phyloP scores from a whole-genome alignment of 805 yeast genomes.

The Lachancea sp. region DNA sequence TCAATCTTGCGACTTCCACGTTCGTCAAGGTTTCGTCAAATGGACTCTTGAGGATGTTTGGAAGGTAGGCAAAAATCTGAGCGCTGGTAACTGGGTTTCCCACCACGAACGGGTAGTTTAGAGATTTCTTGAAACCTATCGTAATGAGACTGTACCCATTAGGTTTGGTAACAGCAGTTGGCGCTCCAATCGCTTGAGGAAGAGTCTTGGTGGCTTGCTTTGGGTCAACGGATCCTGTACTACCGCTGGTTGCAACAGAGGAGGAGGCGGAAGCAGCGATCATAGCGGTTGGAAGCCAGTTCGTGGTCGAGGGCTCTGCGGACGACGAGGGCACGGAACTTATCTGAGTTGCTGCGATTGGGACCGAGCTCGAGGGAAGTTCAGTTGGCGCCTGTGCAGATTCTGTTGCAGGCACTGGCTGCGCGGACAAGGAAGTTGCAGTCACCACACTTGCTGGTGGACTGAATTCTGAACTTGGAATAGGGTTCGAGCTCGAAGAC shows the following conservation, averaged over 20 bases:
- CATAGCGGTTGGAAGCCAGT: constrained; percentile 70
- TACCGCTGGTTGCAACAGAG: constrained; percentile 4
- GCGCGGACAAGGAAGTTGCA: background rate
- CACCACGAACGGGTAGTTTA: constrained; percentile 83
- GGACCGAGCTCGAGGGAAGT: background rate
- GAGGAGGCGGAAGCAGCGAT: constrained; percentile 46
- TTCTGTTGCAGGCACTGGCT: background rate
- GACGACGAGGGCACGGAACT: background rate
- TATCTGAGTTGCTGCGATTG: background rate
- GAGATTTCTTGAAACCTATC: constrained; percentile 53
- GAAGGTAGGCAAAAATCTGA: constrained; percentile 63
- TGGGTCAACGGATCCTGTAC: constrained; percentile 42
- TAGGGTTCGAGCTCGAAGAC: background rate
- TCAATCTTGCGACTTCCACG: constrained; percentile 59
- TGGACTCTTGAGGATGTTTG: constrained; percentile 62
- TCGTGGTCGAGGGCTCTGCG: constrained; percentile 10
- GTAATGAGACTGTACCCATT: constrained; percentile 25
- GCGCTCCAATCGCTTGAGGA: constrained; percentile 36
- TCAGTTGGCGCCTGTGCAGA: background rate
- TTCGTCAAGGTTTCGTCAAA: constrained; percentile 44
- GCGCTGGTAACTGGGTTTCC: constrained; percentile 80
- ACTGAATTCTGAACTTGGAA: background rate
- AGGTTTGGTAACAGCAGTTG: constrained; percentile 32
- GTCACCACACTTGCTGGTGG: background rate
- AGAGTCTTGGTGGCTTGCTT: constrained; percentile 36